These are phyloP conservation scores for Epichloe sylvatica DNA, from an alignment of 2,329 filamentous ascomycete genomes.

Conservation along the genomic window DNA sequence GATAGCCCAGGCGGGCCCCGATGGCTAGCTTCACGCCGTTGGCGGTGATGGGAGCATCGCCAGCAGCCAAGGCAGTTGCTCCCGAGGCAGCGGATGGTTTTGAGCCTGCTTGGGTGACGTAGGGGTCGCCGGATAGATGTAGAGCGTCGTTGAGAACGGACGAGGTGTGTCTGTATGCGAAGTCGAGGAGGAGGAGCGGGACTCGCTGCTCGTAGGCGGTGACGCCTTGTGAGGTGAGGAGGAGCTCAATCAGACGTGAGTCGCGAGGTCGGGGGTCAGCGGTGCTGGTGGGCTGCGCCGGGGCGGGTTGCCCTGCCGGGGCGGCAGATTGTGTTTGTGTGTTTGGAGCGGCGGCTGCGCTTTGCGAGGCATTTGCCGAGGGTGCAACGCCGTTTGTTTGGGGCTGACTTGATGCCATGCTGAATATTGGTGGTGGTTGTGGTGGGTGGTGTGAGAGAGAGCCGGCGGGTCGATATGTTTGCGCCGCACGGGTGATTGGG, in stretches of 20 bases:
- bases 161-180: constrained; percentile 70
- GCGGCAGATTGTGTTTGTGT: constrained; percentile 25
- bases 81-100: constrained; percentile 36
- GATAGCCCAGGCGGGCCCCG: constrained; percentile 50
- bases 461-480: background rate
- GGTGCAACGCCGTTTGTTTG: constrained; percentile 41
- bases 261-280: constrained; percentile 55
- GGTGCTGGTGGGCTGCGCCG: constrained; percentile 20
- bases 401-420: constrained; percentile 25
- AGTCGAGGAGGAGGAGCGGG: constrained; percentile 70
- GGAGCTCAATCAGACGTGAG: constrained; percentile 63
- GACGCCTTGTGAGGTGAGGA: constrained; percentile 66
- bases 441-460: background rate
- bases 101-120: constrained; percentile 42
- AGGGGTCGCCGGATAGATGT: constrained; percentile 55
- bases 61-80: constrained; percentile 32
- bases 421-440: constrained; percentile 1
- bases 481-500: background rate
- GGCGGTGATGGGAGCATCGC: constrained; percentile 45
- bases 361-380: constrained; percentile 21
- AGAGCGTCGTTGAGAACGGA: constrained; percentile 57
- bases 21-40: constrained; percentile 63
- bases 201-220: constrained; percentile 71
- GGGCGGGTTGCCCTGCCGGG: constrained; percentile 15
- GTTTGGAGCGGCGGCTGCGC: constrained; percentile 15